Base-by-base conservation (phyloP, 1,284 basidiomycete species). In the Irpex sp. region DNA sequence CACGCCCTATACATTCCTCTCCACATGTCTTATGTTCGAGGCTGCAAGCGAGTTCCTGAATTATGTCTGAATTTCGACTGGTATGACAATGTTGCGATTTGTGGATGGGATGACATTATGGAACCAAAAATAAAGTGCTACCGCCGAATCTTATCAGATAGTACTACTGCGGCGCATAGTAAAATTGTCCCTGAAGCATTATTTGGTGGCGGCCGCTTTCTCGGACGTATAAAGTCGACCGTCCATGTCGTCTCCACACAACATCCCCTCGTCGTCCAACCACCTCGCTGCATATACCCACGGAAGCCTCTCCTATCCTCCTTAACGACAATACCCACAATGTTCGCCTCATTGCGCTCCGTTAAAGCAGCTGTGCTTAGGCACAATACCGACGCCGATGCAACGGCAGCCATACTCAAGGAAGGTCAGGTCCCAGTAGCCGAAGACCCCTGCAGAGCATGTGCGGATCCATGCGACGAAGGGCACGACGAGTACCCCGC, bases 401-500 rank as follows among this genome's bases (percentile, higher is more conserved):
- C 70, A 13, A 68, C 69, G 0, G 61, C 68, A 4, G 61, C 63
- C 1, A 68, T 70, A 33, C 70, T 86, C n/a, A 71, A 75, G 54
- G 71, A 71, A 0, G 85, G 82, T 2, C 76, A 80, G 37, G 82
- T 95, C 5, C 92, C 93, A 13, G 83, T 93, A 33, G 85, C 89
- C 2, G 76, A 80, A 6, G 88, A 82, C 5, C 83, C 87, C 70
- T 96, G 93, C 76, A 83, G 88, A 63, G 80, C 79, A 13, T 95
- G 93, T 73, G 81, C 88, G 13, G 83, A 92, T 72, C 92, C 92
- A 17, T 94, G 93, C 71, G 88, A 91, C 69, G 80, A 88, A 84
- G 90, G 87, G 62, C 88, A 94, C 68, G 88, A 90, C 51, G 85
- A 86, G 57, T 91, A 89, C 69, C 87, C 92, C 21, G 75, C 75